Evolutionary conservation across 1,284 basidiomycete genomes (phyloP).

Genomic region (Trametes versicolor): DNA sequence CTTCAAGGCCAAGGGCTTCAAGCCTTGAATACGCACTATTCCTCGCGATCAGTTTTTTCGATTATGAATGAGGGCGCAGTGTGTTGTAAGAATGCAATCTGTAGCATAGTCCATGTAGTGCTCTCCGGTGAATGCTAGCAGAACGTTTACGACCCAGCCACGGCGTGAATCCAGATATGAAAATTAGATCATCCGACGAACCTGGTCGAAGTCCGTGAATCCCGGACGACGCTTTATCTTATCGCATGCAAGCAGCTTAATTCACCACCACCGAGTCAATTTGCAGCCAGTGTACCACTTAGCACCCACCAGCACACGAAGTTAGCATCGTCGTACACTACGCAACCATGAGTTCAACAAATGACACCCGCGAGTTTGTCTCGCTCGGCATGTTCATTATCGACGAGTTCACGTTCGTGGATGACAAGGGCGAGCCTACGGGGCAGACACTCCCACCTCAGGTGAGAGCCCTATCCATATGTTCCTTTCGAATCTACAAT

Average conservation of each 20-base stretch:
- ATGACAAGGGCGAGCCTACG: constrained; percentile 62
- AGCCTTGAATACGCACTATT: constrained; percentile 11
- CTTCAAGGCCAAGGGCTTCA: constrained; percentile 37
- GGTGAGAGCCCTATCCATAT: constrained; percentile 47
- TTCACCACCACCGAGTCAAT: background rate
- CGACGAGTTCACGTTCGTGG: constrained; percentile 78
- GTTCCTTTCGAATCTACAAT: too few relatives aligned
- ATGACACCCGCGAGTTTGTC: constrained; percentile 52
- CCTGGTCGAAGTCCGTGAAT: constrained; percentile 5
- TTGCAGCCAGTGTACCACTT: background rate
- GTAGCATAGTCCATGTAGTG: constrained; percentile 16
- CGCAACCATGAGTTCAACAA: constrained; percentile 7
- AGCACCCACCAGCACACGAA: background rate
- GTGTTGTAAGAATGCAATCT: background rate
- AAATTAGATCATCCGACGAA: background rate
- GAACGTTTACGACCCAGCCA: constrained; percentile 5
- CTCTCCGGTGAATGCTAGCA: constrained; percentile 16
- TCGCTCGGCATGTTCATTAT: constrained; percentile 92
- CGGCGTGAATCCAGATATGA: too few relatives aligned
- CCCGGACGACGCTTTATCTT: constrained; percentile 22
- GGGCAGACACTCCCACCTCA: constrained; percentile 58
- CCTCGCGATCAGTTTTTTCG: background rate
- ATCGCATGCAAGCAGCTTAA: constrained; percentile 2
- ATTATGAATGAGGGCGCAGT: background rate
- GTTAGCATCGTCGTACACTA: background rate